Conservation (phyloP, 805 yeast genomes). For the Candida xyloterini region DNA sequence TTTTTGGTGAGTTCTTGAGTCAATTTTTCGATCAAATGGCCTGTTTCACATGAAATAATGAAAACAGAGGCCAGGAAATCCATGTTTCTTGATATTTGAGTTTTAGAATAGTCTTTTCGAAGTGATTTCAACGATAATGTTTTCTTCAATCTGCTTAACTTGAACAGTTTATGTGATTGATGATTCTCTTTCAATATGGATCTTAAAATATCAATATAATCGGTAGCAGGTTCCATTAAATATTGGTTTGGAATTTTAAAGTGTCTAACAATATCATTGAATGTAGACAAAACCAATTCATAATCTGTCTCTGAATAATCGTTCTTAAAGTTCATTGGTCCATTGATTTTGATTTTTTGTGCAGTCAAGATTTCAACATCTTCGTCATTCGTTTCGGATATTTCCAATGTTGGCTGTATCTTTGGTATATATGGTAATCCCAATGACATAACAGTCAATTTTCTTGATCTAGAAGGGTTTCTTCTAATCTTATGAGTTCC, state of each 20-base stretch:
- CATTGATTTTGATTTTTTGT: conserved; percentile 7
- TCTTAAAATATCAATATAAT: conserved; percentile 17
- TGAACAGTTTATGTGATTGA: conserved; percentile 5
- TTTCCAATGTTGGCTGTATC: no score
- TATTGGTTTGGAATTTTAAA: conserved; percentile 28
- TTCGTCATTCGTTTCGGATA: background rate
- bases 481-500: conserved; percentile 22
- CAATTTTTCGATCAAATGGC: conserved; percentile 11
- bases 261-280: conserved; percentile 22
- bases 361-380: conserved; percentile 1
- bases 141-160: conserved; percentile 5
- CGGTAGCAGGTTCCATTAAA: conserved; percentile 19
- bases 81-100: conserved; percentile 2
- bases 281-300: conserved; percentile 7
- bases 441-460: conserved; percentile 3
- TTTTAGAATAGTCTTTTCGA: conserved; percentile 5
- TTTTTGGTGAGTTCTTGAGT: conserved; percentile 8
- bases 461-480: background rate
- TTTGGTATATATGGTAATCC: conserved; percentile 4
- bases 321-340: conserved; percentile 12
- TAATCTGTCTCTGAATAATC: conserved; percentile 4
- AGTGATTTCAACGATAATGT: conserved; percentile 5
- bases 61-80: conserved; percentile 11
- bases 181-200: conserved; percentile 14
- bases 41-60: conserved; percentile 10